These are phyloP conservation scores for Eucalyptus sideroxylon DNA, from an alignment of 345 rosid genomes.

Conservation along the genomic window DNA sequence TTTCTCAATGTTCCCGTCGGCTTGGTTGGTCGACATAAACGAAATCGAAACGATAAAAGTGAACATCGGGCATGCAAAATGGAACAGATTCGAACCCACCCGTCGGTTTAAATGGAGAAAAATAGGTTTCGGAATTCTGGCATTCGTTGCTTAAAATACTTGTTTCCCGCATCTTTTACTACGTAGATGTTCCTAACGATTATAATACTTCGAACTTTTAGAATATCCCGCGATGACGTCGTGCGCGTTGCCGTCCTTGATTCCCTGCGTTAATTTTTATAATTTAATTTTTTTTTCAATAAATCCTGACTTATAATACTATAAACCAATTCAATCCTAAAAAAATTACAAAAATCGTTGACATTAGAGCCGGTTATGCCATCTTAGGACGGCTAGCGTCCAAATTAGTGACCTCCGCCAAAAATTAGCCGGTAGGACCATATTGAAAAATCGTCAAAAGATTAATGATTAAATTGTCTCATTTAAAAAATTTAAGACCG, in stretches of 20 bases:
- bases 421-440: fast-evolving
- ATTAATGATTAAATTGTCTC: background rate
- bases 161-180: background rate
- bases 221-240: background rate
- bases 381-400: background rate
- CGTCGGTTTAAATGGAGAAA: background rate
- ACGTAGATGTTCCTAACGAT: background rate
- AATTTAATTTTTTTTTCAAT: no score
- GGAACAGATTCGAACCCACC: background rate
- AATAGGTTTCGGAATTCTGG: background rate
- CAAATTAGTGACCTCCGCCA: fast-evolving
- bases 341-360: background rate
- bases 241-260: background rate
- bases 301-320: background rate
- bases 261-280: background rate
- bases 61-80: background rate
- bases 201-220: background rate
- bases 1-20: background rate
- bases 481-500: background rate
- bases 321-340: background rate
- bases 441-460: background rate
- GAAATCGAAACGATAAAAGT: background rate
- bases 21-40: background rate
- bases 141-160: background rate
- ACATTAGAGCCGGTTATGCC: fast-evolving